A percentile compares a stretch with the other conserved stretches of the same genome.
Conservation (phyloP, 441 rosid genomes). For the Monsonia emarginata region DNA sequence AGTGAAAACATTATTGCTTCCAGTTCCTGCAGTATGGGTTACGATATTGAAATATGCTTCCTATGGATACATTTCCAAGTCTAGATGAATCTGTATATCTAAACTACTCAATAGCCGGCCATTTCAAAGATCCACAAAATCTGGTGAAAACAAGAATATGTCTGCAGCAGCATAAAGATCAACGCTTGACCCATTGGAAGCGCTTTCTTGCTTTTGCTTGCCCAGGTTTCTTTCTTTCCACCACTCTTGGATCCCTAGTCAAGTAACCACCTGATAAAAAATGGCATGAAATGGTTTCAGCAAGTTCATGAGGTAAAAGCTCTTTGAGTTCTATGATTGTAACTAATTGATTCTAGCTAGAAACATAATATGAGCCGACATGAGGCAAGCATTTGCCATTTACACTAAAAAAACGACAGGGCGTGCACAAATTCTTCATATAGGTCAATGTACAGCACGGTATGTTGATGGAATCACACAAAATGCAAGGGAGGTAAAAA, state of each 20-base stretch:
- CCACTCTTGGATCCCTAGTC: constrained; percentile 87
- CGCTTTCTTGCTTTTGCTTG: constrained; percentile 96
- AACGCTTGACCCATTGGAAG: constrained; percentile 93
- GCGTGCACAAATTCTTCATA: neutral
- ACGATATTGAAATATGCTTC: neutral
- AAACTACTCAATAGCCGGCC: no score
- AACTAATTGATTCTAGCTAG: no score
- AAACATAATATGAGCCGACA: no score
- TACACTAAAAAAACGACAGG: neutral
- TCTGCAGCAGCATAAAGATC: constrained; percentile 18
- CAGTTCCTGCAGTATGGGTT: neutral
- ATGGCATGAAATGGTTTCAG: neutral
- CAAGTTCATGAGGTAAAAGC: neutral
- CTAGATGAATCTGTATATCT: neutral
- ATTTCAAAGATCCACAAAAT: neutral
- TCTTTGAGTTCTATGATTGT: no score
- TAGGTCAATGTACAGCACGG: no score
- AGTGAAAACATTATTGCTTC: neutral
- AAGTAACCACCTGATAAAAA: constrained; percentile 61
- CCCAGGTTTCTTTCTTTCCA: constrained; percentile 96
- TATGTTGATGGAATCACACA: no score
- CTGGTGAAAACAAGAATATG: neutral
- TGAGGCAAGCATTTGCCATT: neutral
- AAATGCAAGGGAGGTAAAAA: neutral
- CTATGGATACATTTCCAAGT: neutral